These are phyloP conservation scores for Geotrichum phurueaensis DNA, from an alignment of 1,139 yeast species.

Conservation along the genomic window DNA sequence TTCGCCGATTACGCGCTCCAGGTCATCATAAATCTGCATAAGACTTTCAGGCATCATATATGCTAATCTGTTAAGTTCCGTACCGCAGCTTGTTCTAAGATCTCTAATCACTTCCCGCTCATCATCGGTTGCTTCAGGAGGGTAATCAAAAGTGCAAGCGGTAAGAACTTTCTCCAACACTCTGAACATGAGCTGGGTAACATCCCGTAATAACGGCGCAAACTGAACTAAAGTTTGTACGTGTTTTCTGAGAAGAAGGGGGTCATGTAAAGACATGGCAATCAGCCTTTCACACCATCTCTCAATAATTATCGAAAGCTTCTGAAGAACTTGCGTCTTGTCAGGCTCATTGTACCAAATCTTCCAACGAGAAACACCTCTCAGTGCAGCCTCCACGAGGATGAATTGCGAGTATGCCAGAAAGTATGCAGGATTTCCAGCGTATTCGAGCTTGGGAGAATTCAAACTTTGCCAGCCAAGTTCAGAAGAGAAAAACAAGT, in stretches of 20 bases:
- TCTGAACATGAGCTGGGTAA: constrained; percentile 61
- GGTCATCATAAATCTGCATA: constrained; percentile 69
- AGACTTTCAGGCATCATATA: constrained; percentile 89
- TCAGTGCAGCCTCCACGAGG: constrained; percentile 79
- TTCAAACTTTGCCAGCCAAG: constrained; percentile 62
- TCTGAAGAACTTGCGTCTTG: constrained; percentile 50
- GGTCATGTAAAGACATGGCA: constrained; percentile 71
- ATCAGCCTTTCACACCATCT: constrained; percentile 70
- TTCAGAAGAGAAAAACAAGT: constrained; percentile 66
- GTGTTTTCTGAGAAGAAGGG: constrained; percentile 74
- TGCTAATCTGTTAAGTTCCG: constrained; percentile 88
- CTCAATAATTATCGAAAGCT: constrained; percentile 61
- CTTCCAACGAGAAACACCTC: constrained; percentile 96
- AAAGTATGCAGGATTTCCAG: constrained; percentile 65
- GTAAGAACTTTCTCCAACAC: constrained; percentile 82
- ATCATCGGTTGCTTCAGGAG: constrained; percentile 56
- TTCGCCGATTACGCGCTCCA: constrained; percentile 73
- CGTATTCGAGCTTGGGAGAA: constrained; percentile 47
- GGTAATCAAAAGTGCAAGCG: constrained; percentile 81
- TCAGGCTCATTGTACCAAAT: constrained; percentile 77
- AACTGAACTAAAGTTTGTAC: constrained; percentile 94
- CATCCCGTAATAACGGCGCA: constrained; percentile 83
- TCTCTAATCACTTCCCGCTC: constrained; percentile 79
- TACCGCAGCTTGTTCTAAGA: constrained; percentile 85
- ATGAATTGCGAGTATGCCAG: constrained; percentile 78